Conservation (phyloP, 176 grass and related monocot genomes). For the Musa itinerans region DNA sequence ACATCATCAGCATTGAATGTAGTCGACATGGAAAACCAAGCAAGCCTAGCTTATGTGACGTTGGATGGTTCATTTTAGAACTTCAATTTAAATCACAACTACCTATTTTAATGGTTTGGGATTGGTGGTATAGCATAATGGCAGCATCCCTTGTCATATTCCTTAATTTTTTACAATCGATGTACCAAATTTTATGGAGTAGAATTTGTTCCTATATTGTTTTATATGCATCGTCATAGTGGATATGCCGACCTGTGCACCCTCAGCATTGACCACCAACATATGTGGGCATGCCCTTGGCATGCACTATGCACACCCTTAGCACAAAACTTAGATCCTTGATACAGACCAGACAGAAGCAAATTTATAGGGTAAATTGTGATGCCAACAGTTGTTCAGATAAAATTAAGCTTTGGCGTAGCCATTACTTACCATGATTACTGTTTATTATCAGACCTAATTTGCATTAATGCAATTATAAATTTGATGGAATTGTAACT, state of each 20-base stretch:
- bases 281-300: too few relatives aligned
- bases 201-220: not conserved
- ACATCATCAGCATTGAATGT: not conserved
- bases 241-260: too few relatives aligned
- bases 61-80: not conserved
- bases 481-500: not conserved
- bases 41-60: not conserved
- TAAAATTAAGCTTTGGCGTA: not conserved
- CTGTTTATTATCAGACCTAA: not conserved
- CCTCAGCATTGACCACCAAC: too few relatives aligned
- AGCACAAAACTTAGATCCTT: too few relatives aligned
- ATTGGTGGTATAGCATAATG: not conserved
- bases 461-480: not conserved
- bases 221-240: too few relatives aligned
- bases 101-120: not conserved
- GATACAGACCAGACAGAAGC: too few relatives aligned
- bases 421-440: not conserved
- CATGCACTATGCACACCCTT: too few relatives aligned
- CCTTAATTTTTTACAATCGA: not conserved
- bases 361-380: not conserved
- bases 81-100: not conserved
- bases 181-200: not conserved
- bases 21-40: not conserved
- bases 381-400: not conserved
- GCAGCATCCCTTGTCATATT: not conserved